These are phyloP conservation scores for Botrytis galanthina DNA, from an alignment of 2,329 filamentous ascomycete genomes.

Conservation along the genomic window DNA sequence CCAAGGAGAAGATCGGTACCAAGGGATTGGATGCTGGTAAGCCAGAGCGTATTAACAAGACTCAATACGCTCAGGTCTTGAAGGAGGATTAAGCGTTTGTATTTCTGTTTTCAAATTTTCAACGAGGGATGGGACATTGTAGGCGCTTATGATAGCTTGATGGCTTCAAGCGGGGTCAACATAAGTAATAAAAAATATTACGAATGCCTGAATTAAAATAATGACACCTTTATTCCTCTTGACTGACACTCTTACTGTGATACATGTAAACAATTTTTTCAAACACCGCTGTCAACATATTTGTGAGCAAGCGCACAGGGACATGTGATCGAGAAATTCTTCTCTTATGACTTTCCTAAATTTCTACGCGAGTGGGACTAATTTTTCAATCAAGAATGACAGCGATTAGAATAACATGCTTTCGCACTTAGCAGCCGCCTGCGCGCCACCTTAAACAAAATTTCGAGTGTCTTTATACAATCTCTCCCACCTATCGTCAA, in stretches of 20 bases:
- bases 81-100: conserved; percentile 48
- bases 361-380: background rate
- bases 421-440: too few relatives aligned
- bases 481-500: background rate
- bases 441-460: background rate
- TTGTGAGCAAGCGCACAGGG: background rate
- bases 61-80: conserved; percentile 44
- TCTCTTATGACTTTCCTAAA: background rate
- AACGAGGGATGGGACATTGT: conserved; percentile 23
- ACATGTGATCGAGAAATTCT: background rate
- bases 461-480: background rate
- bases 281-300: background rate
- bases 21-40: conserved; percentile 62
- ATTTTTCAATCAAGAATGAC: background rate
- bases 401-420: background rate
- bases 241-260: background rate
- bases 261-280: background rate
- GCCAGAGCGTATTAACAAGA: conserved; percentile 45
- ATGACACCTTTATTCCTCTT: conserved; percentile 8
- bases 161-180: conserved; percentile 15
- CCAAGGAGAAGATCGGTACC: conserved; percentile 79
- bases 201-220: conserved; percentile 16
- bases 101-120: conserved; percentile 25
- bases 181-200: conserved; percentile 20
- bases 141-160: conserved; percentile 21